Base-by-base conservation (phyloP, 2,329 filamentous ascomycete species). In the Clathrospora elynae region DNA sequence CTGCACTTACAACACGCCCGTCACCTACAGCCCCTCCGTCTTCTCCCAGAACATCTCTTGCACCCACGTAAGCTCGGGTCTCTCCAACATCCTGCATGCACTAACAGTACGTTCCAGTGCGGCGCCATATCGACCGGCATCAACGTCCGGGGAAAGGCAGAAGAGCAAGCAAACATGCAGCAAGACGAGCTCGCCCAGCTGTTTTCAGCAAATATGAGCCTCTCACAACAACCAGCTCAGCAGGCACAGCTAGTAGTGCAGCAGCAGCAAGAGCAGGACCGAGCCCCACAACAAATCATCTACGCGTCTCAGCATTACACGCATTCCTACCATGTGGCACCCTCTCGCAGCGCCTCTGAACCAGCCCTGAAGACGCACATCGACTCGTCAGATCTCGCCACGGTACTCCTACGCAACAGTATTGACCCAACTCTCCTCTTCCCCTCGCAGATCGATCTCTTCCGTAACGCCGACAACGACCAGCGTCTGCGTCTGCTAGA, bases 231-330 rank as follows among this genome's bases (percentile, higher is more conserved):
- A 46, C 53, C 55, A 25, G 9, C 37, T 86, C 67, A 86, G 78
- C 43, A 51, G 33, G 39, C 46, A 37, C 45, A 56, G 30, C 37
- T 31, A 35, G 35, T 35, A 24, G 24, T 28, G 12, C 39, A 39
- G 18, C 49, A 53, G 31, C 35, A 54, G 29, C 38, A 44, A 17
- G 44, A 57, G 41, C 47, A 47, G 26, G 56, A 60, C 29, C 53
- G 56, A 25, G 55, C 43, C 41, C 61, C 57, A 29, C 67, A 76
- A 39, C 73, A 77, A 14, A 85, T 88, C 51, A 76, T 80, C 50
- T 95, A 93, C 73, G 82, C 88, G 56, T 87, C 88, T 7, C 85
- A 88, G 62, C 90, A 95, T 69, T 95, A 95, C 69, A 86, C 86
- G 53, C 89, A 91, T 64, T 90, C 88, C 6, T 76, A 86, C 30